Evolutionary conservation across 768 basidiomycete species (phyloP).

Genomic region (Chalciporus pseudorubinellus): DNA sequence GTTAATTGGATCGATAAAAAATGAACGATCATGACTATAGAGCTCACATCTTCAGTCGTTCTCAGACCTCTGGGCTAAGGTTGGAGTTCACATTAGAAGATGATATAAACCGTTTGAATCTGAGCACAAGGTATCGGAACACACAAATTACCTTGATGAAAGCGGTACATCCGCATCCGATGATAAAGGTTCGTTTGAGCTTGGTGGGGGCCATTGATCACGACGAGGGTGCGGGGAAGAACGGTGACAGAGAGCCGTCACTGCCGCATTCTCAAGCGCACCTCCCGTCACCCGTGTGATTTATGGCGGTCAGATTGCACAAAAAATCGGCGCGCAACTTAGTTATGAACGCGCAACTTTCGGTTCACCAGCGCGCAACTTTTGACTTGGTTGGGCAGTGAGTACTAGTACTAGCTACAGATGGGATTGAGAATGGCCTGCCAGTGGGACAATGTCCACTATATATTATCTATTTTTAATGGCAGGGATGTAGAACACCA

Average conservation of each 20-base stretch:
- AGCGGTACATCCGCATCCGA: conserved; percentile 73
- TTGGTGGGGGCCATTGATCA: neutral
- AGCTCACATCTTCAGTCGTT: conserved; percentile 66
- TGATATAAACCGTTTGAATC: neutral
- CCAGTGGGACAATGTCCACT: too few species aligned
- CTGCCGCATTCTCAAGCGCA: neutral
- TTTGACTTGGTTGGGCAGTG: too few species aligned
- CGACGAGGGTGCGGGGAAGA: neutral
- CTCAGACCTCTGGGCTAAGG: conserved; percentile 61
- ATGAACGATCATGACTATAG: neutral
- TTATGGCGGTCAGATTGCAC: too few species aligned
- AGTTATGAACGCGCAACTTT: too few species aligned
- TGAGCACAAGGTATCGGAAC: neutral
- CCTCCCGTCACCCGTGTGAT: neutral
- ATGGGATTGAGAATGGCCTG: too few species aligned
- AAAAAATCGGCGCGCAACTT: too few species aligned
- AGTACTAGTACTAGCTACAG: too few species aligned
- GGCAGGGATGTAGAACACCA: too few species aligned
- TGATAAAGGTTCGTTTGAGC: conserved; percentile 48
- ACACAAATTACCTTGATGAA: conserved; percentile 61
- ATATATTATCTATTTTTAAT: too few species aligned
- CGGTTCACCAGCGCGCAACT: too few species aligned
- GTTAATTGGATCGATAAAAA: too few species aligned
- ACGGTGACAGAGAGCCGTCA: neutral
- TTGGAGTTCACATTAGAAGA: conserved; percentile 6